These are phyloP conservation scores for Pistacia integerrima DNA, from an alignment of 345 rosid species.

Conservation along the genomic window DNA sequence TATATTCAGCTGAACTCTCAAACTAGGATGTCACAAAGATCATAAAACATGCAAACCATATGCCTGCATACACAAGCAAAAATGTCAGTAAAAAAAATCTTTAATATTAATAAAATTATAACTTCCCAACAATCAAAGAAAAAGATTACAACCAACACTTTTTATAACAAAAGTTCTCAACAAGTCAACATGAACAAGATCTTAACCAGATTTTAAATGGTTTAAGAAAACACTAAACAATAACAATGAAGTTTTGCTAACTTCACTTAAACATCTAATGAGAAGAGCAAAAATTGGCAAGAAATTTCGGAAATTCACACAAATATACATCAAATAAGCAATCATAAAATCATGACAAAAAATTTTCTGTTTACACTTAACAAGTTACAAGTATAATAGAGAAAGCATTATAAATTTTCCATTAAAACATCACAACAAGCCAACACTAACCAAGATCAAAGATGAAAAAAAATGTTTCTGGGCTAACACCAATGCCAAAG, in stretches of 20 bases:
- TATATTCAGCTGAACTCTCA: background rate
- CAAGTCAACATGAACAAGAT: background rate
- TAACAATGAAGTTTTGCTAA: background rate
- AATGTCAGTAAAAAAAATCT: background rate
- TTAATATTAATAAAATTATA: background rate
- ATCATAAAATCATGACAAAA: background rate
- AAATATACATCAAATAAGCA: background rate
- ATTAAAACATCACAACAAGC: background rate
- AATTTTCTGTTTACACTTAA: background rate
- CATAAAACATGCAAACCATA: slow-evolving; percentile 7
- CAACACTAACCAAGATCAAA: no score
- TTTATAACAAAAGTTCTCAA: background rate
- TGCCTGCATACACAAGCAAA: slow-evolving; percentile 8
- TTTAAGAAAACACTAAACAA: background rate
- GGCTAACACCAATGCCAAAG: no score
- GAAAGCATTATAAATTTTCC: background rate
- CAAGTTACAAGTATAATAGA: background rate
- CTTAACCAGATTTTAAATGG: background rate
- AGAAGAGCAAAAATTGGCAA: background rate
- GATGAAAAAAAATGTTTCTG: no score
- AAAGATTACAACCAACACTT: background rate
- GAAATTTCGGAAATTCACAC: background rate
- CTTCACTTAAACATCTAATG: background rate
- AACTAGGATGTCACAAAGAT: background rate
- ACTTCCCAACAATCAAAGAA: background rate